Percentiles rank a stretch among this genome's conserved stretches.
phyloP scores from a whole-genome alignment of 306 rosid species.

The Vigna reflexopilosa region DNA sequence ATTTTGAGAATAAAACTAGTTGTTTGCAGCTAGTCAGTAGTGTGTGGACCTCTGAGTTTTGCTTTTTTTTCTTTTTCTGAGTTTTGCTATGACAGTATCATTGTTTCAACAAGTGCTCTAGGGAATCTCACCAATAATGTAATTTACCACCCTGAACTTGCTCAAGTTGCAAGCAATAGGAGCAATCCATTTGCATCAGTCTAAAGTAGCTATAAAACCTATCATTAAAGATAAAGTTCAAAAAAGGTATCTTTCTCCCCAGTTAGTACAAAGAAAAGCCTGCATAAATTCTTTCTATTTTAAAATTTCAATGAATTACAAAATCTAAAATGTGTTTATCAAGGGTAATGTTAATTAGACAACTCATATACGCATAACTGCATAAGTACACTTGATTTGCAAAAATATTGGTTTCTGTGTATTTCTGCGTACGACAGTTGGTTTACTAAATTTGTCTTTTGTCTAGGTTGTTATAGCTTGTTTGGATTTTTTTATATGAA shows the following conservation, averaged over 20 bases:
- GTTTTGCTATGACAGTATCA: background rate
- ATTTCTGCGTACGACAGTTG: background rate
- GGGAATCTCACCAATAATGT: background rate
- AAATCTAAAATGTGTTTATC: too few species aligned
- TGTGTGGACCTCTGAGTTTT: constrained; percentile 6
- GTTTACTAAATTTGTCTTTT: too few species aligned
- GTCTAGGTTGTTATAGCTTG: too few species aligned
- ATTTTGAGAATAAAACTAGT: constrained; percentile 45
- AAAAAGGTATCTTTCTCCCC: background rate
- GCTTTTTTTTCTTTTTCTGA: too few species aligned
- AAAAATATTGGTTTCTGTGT: background rate
- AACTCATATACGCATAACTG: background rate
- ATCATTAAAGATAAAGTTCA: background rate
- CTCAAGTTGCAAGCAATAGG: background rate
- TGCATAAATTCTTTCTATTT: background rate
- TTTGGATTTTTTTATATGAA: too few species aligned
- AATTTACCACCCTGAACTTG: background rate
- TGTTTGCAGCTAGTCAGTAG: constrained; percentile 32
- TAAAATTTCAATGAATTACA: background rate
- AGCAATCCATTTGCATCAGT: background rate
- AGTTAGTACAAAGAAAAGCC: background rate
- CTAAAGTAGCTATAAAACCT: background rate
- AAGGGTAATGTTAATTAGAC: too few species aligned
- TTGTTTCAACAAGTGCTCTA: background rate
- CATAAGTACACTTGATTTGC: too few species aligned